Evolutionary conservation across 202 grass and related monocot species (phyloP), one percentile per base, ranked within the genome.

Genomic region (Panicum virgatum): DNA sequence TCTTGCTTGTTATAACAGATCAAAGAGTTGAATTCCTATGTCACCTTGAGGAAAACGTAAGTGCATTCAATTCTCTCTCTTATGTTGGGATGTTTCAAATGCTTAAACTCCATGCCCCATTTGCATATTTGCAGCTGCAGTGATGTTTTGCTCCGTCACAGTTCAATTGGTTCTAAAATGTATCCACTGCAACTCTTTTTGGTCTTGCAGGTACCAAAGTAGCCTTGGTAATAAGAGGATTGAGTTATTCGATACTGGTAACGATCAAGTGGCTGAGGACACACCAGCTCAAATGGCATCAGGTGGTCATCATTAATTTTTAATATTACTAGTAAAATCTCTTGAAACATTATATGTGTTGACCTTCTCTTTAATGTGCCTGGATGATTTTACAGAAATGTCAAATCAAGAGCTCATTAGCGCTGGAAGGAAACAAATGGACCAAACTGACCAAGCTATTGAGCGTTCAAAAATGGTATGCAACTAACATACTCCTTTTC

Each of bases 221-320:
- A 96, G 83, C 78, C 91, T 99, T 2, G 93, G 93, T 85, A 96
- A 96, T 73, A 99, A 96, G 87, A 93, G 92, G 90, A 88, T 99
- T 52, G 96, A 99, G 60, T 76, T 99, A 32, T 99, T 99, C 5
- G 96, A 99, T 79, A 80, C 89, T 20, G 96, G 85, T 46, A 94
- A 87, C 16, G 93, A 96, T 42, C 93, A 90, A 56, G 47, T 80
- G 32, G 57, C 89, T 30, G 91, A 92, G 73, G 90, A 94, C 40
- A 84, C 90, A 36, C 69, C 69, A 25, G 89, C 78, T 74, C 89
- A 96, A 86, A 87, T 99, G 74, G 96, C 96, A 75, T 96, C 96
- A 91, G 96, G 96, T 99, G 61, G 51, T 54, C 47, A 51, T 67
- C 36, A 36, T 25, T 61, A 52, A 58, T 5, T 66, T 83, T 8